These are phyloP conservation scores for Rubia tinctorum DNA, from an alignment of 305 asterid species.

Conservation along the genomic window DNA sequence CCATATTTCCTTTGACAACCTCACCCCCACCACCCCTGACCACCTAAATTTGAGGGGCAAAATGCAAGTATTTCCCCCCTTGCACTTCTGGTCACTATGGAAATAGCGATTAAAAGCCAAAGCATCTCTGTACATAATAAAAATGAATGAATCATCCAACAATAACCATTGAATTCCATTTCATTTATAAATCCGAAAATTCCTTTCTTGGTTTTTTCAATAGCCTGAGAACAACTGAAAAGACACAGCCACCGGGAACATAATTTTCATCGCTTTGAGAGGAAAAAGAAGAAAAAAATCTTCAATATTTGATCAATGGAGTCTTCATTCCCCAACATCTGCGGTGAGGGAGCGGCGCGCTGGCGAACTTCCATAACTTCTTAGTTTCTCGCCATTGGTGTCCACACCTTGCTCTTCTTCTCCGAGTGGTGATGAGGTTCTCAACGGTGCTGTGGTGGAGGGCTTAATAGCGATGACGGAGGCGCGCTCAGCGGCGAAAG, in stretches of 20 bases:
- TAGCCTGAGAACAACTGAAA: slow-evolving; percentile 7
- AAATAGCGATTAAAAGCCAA: neutral
- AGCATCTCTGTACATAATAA: neutral
- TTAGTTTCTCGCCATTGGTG: too few relatives aligned
- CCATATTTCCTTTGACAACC: too few relatives aligned
- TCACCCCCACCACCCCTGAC: neutral
- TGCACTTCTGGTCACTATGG: too few relatives aligned
- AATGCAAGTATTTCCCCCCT: too few relatives aligned
- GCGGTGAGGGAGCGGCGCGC: too few relatives aligned
- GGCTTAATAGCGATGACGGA: too few relatives aligned
- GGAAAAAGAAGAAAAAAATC: neutral
- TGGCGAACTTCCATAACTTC: too few relatives aligned
- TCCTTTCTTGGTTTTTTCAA: neutral
- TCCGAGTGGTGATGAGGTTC: too few relatives aligned
- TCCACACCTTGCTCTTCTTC: too few relatives aligned
- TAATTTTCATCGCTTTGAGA: slow-evolving; percentile 13
- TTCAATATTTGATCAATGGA: slow-evolving; percentile 19
- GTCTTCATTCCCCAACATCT: slow-evolving; percentile 27
- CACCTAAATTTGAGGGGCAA: too few relatives aligned
- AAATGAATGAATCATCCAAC: neutral
- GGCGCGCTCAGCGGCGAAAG: too few relatives aligned
- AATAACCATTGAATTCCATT: slow-evolving; percentile 4
- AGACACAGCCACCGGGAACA: neutral
- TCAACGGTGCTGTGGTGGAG: too few relatives aligned
- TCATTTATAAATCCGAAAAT: neutral